Base-by-base conservation (phyloP, 179 eudicot genomes). In the Beta corolliflora region DNA sequence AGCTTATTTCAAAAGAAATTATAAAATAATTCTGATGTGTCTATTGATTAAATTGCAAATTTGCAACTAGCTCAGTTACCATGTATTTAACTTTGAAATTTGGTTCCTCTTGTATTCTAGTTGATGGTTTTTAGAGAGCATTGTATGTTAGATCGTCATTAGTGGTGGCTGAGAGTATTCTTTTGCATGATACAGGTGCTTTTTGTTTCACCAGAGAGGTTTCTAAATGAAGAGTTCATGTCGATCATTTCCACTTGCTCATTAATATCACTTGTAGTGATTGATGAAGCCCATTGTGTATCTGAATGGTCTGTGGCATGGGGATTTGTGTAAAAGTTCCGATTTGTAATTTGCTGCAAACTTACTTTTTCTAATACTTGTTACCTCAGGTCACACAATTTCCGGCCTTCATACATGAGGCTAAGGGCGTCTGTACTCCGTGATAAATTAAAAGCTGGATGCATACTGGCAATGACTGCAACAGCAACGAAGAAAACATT, bases 371-470 rank as follows among this genome's bases (percentile, higher is more conserved):
- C 68, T 48, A 7, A 81, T 16, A 41, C n/a, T 45, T 83, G 15
- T 31, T 73, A 64, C 59, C 81, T 79, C 88, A 96, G 99, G 99
- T 96, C 99, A 84, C 99, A 96, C 85, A 96, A 94, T 86, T 94
- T 96, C 48, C 94, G 99, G 77, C 99, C 99, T 78, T 96, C 99
- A 61, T 96, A 96, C 90, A 96, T 96, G 98, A 92, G 98, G 89
- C 90, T 96, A 54, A 93, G 95, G 88, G 97, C 98, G 63, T 94
- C 99, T 54, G 75, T 96, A 72, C 96, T 96, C 69, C 83, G 88
- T 80, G 88, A 76, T 75, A 87, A 81, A 82, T 93, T 94, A 70
- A 90, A 89, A 66, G 93, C 89, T 55, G 85, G 91, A 69, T 92
- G 98, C 90, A 88, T 96, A 88, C 89, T 96, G 78, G 99, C 99